A percentile compares a stretch with the other conserved stretches of the same genome.
These are phyloP conservation scores for Lotmaria passim DNA, from an alignment of 208 protist species.

Conservation along the genomic window DNA sequence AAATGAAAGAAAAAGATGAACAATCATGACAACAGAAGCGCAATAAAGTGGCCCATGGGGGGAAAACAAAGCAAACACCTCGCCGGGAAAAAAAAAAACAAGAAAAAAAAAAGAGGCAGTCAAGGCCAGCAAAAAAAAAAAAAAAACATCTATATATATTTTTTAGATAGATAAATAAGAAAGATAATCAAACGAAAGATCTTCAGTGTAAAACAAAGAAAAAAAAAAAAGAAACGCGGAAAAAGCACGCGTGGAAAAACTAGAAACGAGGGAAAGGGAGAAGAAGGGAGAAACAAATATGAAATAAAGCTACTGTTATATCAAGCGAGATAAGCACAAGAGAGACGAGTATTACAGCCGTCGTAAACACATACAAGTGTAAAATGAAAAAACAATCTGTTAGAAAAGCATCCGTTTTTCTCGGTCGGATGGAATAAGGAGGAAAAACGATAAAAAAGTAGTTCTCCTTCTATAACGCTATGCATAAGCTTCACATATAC, in stretches of 20 bases:
- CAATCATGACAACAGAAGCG: too few relatives aligned
- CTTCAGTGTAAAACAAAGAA: slow-evolving; percentile 2
- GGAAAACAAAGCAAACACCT: too few relatives aligned
- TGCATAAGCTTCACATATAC: not conserved
- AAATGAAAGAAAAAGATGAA: too few relatives aligned
- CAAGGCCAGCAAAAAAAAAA: not conserved
- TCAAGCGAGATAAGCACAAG: too few relatives aligned
- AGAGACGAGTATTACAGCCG: too few relatives aligned
- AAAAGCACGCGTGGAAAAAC: not conserved
- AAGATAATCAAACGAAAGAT: not conserved
- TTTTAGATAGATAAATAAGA: not conserved
- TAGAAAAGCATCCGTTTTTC: too few relatives aligned
- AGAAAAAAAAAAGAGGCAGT: not conserved
- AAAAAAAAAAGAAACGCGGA: not conserved
- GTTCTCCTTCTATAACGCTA: not conserved
- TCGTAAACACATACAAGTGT: not conserved
- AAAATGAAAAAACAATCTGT: too few relatives aligned
- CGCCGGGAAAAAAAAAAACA: not conserved
- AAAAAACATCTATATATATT: too few relatives aligned
- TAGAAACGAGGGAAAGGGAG: not conserved
- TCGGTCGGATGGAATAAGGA: slow-evolving; percentile 3
- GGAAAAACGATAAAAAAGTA: not conserved
- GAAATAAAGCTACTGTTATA: not conserved
- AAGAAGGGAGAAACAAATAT: not conserved
- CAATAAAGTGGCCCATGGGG: too few relatives aligned